Conservation (phyloP, 2,329 filamentous ascomycete species). For the Diaporthe aspalathi region DNA sequence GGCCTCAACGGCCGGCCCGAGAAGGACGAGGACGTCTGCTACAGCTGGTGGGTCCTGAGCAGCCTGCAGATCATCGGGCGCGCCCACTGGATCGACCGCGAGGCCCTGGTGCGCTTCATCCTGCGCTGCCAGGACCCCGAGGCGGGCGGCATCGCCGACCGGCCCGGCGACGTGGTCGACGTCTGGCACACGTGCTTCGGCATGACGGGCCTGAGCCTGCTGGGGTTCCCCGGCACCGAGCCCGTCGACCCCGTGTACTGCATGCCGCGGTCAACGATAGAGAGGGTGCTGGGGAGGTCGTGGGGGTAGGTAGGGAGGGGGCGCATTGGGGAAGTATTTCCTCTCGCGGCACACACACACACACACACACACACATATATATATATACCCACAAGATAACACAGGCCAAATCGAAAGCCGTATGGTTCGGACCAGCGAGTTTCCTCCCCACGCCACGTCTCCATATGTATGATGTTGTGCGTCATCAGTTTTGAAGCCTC, state of each 20-base stretch:
- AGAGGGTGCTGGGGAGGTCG: conserved; percentile 64
- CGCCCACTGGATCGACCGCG: conserved; percentile 91
- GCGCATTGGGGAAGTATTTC: too few relatives aligned
- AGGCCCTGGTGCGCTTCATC: conserved; percentile 84
- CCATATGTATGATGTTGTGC: too few relatives aligned
- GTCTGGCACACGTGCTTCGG: conserved; percentile 97
- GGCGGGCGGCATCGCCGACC: conserved; percentile 86
- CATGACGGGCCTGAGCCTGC: conserved; percentile 85
- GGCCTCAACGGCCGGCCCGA: conserved; percentile 95
- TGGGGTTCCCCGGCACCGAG: conserved; percentile 80
- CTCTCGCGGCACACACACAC: too few relatives aligned
- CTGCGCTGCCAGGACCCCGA: conserved; percentile 88
- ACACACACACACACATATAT: too few relatives aligned
- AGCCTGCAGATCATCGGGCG: conserved; percentile 90
- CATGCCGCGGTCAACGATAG: conserved; percentile 76
- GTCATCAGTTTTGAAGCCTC: conserved; percentile 53
- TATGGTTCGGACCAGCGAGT: too few relatives aligned
- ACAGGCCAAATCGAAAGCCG: too few relatives aligned
- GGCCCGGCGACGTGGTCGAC: conserved; percentile 94
- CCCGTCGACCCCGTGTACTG: conserved; percentile 91
- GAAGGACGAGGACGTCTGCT: conserved; percentile 96
- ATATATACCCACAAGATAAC: too few relatives aligned
- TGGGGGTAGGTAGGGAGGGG: too few relatives aligned
- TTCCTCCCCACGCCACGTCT: too few relatives aligned
- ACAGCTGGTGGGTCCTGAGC: conserved; percentile 98